phyloP scores from a whole-genome alignment of 192 early-diverging fungal genomes.

The Entomortierella beljakovae region DNA sequence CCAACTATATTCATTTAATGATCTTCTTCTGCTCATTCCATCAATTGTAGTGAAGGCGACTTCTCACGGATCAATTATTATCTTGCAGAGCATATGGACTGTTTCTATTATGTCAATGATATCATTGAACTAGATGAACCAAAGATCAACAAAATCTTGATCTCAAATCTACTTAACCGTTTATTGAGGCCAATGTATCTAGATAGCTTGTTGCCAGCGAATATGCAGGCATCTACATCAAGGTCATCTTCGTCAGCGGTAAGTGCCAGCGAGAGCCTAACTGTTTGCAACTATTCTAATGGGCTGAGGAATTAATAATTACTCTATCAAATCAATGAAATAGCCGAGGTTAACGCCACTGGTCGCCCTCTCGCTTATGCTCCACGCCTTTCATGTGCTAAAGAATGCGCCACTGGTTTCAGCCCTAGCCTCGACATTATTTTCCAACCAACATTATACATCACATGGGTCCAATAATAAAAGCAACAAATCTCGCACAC shows the following conservation, averaged over 20 bases:
- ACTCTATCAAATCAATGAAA: background rate
- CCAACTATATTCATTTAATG: too few relatives aligned
- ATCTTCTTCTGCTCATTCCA: background rate
- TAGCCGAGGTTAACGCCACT: slow-evolving; percentile 43
- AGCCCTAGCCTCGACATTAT: slow-evolving; percentile 43
- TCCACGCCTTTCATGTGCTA: slow-evolving; percentile 57
- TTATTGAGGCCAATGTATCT: slow-evolving; percentile 54
- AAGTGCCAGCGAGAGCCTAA: background rate
- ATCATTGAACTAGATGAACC: slow-evolving; percentile 64
- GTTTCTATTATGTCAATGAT: slow-evolving; percentile 73
- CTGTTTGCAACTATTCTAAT: background rate
- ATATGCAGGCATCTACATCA: background rate
- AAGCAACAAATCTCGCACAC: background rate
- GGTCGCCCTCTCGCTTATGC: slow-evolving; percentile 48
- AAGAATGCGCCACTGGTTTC: slow-evolving; percentile 51
- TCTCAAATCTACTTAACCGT: slow-evolving; percentile 45
- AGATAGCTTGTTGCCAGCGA: slow-evolving; percentile 37
- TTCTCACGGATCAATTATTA: slow-evolving; percentile 62
- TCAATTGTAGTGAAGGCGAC: slow-evolving; percentile 22
- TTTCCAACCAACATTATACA: slow-evolving; percentile 41
- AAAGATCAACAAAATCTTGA: slow-evolving; percentile 64
- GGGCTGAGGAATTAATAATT: background rate
- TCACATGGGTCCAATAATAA: background rate
- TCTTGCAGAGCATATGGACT: slow-evolving; percentile 71
- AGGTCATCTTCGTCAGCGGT: slow-evolving; percentile 9